A percentile compares a stretch with the other conserved stretches of the same genome.
Evolutionary conservation across 2,329 filamentous ascomycete genomes (phyloP).

Genomic region (Tolypocladium inflatum): DNA sequence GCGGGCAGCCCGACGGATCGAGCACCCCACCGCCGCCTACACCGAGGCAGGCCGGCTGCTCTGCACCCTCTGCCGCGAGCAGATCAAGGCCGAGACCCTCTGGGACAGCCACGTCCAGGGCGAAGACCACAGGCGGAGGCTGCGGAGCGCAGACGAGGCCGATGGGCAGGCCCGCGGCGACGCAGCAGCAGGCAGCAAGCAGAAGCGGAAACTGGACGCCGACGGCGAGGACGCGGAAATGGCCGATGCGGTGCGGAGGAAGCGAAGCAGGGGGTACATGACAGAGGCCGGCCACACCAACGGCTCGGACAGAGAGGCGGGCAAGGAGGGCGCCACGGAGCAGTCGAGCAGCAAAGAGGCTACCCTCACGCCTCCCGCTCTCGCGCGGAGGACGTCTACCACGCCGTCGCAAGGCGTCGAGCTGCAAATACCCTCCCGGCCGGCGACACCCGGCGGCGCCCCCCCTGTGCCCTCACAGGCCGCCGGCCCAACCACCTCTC

Average conservation of each 20-base stretch:
- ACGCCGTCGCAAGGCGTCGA: constrained; percentile 48
- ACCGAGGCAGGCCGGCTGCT: constrained; percentile 57
- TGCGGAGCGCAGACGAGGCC: constrained; percentile 11
- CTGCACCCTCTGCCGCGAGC: constrained; percentile 56
- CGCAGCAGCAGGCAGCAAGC: background rate
- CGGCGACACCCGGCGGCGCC: constrained; percentile 33
- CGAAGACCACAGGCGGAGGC: constrained; percentile 26
- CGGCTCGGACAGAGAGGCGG: background rate
- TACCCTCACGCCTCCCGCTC: constrained; percentile 28
- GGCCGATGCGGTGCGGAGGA: constrained; percentile 27
- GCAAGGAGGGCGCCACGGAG: constrained; percentile 5
- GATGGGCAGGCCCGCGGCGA: constrained; percentile 6
- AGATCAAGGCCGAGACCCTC: constrained; percentile 54
- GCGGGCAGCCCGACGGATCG: constrained; percentile 62
- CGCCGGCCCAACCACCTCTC: constrained; percentile 13
- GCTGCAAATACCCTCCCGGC: constrained; percentile 53
- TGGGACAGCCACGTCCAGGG: constrained; percentile 56
- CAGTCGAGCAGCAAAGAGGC: constrained; percentile 8
- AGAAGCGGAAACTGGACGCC: constrained; percentile 23
- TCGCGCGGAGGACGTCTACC: constrained; percentile 37
- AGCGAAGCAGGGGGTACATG: constrained; percentile 34
- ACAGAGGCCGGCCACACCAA: constrained; percentile 1
- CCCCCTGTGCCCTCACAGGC: constrained; percentile 3
- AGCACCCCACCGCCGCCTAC: constrained; percentile 60
- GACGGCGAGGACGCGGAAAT: constrained; percentile 24